Conservation (phyloP, 2,329 filamentous ascomycete species). For the Xylaria arbuscula region DNA sequence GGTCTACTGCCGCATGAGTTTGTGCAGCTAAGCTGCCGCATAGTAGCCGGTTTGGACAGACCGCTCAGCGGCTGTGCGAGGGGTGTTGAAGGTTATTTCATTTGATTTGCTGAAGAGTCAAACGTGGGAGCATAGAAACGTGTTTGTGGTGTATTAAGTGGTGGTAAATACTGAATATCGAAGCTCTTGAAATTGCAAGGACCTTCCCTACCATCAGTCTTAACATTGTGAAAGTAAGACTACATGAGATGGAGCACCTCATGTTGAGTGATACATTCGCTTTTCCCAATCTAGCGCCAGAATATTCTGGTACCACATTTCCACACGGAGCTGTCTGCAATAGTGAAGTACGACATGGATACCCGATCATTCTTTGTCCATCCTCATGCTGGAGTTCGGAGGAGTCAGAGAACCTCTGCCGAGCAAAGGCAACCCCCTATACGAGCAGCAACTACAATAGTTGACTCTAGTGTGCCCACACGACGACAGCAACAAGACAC, state of each 20-base stretch:
- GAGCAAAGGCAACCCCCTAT: neutral
- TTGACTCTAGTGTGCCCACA: neutral
- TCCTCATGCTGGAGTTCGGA: conserved; percentile 29
- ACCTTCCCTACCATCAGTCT: neutral
- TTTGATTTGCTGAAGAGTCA: conserved; percentile 7
- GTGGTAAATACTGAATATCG: neutral
- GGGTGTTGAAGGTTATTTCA: neutral
- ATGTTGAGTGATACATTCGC: neutral
- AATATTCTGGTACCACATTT: neutral
- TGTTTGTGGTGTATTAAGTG: conserved; percentile 4
- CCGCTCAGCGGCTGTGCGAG: neutral
- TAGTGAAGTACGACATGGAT: conserved; percentile 14
- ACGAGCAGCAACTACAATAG: neutral
- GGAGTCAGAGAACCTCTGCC: conserved; percentile 1
- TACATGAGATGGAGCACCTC: neutral
- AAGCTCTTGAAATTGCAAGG: neutral
- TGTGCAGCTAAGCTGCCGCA: conserved; percentile 1
- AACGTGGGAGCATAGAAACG: conserved; percentile 4
- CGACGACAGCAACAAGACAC: neutral
- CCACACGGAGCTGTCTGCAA: conserved; percentile 7
- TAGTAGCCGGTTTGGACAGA: neutral
- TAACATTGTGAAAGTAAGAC: neutral
- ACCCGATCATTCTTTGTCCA: conserved; percentile 36
- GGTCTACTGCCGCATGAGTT: neutral
- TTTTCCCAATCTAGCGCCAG: conserved; percentile 1